Percentiles rank a stretch among this genome's conserved stretches.
These are phyloP conservation scores for Evansstolkia leycettana DNA, from an alignment of 495 filamentous ascomycete genomes.

Conservation along the genomic window DNA sequence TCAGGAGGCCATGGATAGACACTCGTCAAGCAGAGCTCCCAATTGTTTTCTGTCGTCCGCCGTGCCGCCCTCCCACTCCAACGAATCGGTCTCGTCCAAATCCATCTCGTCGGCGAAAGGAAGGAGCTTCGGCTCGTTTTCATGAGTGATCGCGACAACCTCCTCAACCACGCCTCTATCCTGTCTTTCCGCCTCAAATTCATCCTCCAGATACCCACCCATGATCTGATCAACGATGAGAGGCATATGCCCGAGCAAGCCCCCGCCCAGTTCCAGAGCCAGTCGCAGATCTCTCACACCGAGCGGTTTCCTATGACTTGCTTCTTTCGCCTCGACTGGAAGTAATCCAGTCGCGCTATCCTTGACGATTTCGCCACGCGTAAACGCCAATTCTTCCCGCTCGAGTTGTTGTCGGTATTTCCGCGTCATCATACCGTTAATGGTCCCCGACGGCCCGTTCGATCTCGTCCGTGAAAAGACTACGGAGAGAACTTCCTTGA, in stretches of 20 bases:
- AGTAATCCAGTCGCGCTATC: constrained; percentile 51
- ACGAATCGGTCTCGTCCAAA: constrained; percentile 41
- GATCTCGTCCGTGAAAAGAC: constrained; percentile 67
- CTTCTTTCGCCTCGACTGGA: constrained; percentile 61
- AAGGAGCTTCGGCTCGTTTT: constrained; percentile 26
- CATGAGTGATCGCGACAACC: constrained; percentile 10
- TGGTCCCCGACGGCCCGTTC: constrained; percentile 62
- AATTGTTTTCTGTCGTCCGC: constrained; percentile 48
- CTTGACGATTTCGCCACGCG: constrained; percentile 58
- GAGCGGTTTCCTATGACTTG: constrained; percentile 51
- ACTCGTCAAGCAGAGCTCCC: constrained; percentile 56
- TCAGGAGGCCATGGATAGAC: constrained; percentile 37
- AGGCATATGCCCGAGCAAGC: constrained; percentile 64
- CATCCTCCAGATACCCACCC: constrained; percentile 62
- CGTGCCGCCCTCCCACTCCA: constrained; percentile 63
- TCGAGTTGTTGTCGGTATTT: constrained; percentile 62
- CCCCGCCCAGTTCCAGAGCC: constrained; percentile 60
- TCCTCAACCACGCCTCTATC: constrained; percentile 33
- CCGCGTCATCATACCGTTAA: constrained; percentile 64
- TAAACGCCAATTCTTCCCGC: constrained; percentile 55
- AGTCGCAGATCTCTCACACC: constrained; percentile 70
- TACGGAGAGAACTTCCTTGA: constrained; percentile 75
- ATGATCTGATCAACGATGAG: constrained; percentile 58
- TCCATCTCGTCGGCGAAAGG: constrained; percentile 45
- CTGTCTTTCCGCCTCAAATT: constrained; percentile 47